Conservation (phyloP, 1,139 yeast species). For the Ogataea hybrid region DNA sequence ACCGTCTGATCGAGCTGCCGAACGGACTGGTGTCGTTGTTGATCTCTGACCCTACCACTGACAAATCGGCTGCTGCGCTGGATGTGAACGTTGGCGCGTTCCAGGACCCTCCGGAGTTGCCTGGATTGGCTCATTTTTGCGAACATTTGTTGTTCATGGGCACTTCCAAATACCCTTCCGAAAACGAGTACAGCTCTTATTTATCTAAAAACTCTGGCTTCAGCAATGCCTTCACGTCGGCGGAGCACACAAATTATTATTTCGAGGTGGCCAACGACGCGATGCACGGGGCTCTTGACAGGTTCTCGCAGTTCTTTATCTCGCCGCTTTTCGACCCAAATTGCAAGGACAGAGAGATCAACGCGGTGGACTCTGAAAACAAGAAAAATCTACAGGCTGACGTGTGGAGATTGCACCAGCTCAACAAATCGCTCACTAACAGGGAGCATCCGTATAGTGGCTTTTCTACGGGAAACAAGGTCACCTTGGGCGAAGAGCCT, state of each 20-base stretch:
- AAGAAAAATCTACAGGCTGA: slow-evolving; percentile 92
- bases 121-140: slow-evolving; percentile 95
- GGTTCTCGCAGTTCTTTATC: slow-evolving; percentile 91
- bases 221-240: slow-evolving; percentile 77
- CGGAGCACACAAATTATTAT: slow-evolving; percentile 87
- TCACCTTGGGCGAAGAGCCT: slow-evolving; percentile 61
- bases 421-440: slow-evolving; percentile 73
- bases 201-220: slow-evolving; percentile 66
- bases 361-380: slow-evolving; percentile 95
- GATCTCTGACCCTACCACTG: slow-evolving; percentile 82
- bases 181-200: slow-evolving; percentile 81
- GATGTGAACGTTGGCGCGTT: slow-evolving; percentile 92
- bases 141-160: slow-evolving; percentile 97
- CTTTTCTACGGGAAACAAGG: slow-evolving; percentile 71
- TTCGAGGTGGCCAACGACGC: slow-evolving; percentile 79
- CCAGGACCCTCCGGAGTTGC: slow-evolving; percentile 68
- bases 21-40: slow-evolving; percentile 74
- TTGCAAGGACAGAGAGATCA: slow-evolving; percentile 88
- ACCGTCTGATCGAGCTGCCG: slow-evolving; percentile 61
- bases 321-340: slow-evolving; percentile 75
- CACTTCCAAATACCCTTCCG: slow-evolving; percentile 87
- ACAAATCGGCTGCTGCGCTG: slow-evolving; percentile 88
- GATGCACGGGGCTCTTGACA: slow-evolving; percentile 82
- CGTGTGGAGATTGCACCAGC: slow-evolving; percentile 82
- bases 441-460: slow-evolving; percentile 71